These are phyloP conservation scores for Saitozyma sp. DNA, from an alignment of 768 basidiomycete species.

Conservation along the genomic window DNA sequence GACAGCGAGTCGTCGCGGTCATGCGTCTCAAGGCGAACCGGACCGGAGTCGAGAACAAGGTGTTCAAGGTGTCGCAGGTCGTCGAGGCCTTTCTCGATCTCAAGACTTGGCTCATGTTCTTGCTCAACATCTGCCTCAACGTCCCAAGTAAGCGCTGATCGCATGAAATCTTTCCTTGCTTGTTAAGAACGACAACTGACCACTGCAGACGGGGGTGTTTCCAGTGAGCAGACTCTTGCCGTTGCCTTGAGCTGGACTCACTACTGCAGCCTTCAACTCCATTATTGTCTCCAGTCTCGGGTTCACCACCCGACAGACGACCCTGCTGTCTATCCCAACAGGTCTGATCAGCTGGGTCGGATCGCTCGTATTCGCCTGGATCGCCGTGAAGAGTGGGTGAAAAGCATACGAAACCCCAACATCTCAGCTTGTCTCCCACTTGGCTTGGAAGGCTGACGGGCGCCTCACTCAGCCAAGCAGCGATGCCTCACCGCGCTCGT, in stretches of 20 bases:
- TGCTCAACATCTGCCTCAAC: constrained; percentile 34
- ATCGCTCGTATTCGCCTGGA: constrained; percentile 18
- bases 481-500: constrained; percentile 16
- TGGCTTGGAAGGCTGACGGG: too few species aligned
- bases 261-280: constrained; percentile 20
- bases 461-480: neutral
- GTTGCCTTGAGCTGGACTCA: too few species aligned
- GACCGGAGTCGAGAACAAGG: constrained; percentile 40
- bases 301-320: constrained; percentile 18
- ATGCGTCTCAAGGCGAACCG: constrained; percentile 24
- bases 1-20: constrained; percentile 35
- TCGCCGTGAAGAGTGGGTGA: constrained; percentile 23
- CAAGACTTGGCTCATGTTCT: constrained; percentile 39
- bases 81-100: constrained; percentile 34
- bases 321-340: constrained; percentile 34
- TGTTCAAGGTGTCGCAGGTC: constrained; percentile 29
- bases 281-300: constrained; percentile 24
- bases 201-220: too few species aligned
- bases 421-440: too few species aligned
- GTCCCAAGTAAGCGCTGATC: constrained; percentile 27
- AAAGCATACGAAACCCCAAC: too few species aligned
- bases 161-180: neutral
- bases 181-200: neutral
- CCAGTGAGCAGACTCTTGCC: too few species aligned
- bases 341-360: constrained; percentile 27